These are phyloP conservation scores for Odontarrhena argentea DNA, from an alignment of 345 rosid genomes.

Conservation along the genomic window DNA sequence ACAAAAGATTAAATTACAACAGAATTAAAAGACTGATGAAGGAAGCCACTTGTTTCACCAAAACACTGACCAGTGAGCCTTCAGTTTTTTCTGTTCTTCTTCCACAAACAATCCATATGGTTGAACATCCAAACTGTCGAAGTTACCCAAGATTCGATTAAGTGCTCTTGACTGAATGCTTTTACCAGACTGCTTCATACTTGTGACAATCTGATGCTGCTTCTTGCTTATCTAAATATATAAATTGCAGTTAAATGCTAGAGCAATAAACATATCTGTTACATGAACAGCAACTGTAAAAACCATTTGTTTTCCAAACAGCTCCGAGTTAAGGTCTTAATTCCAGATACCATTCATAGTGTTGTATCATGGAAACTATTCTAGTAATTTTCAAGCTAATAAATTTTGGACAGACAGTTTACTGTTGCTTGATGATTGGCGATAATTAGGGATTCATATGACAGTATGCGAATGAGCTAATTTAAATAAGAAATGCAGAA, in stretches of 20 bases:
- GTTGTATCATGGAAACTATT: slow-evolving; percentile 6
- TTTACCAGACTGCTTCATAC: slow-evolving; percentile 84
- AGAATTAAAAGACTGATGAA: slow-evolving; percentile 27
- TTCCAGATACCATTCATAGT: slow-evolving; percentile 17
- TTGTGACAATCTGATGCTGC: slow-evolving; percentile 85
- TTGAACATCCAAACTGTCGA: slow-evolving; percentile 64
- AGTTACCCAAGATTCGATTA: slow-evolving; percentile 69
- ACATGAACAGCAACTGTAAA: slow-evolving; percentile 4
- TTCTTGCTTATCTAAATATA: slow-evolving; percentile 88
- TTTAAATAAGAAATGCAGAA: slow-evolving; percentile 25
- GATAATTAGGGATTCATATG: neutral
- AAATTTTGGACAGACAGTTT: slow-evolving; percentile 19
- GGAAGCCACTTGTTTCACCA: slow-evolving; percentile 29
- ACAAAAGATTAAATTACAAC: slow-evolving; percentile 11
- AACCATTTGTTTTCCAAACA: slow-evolving; percentile 11
- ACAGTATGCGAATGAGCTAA: slow-evolving; percentile 5
- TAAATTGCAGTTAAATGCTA: slow-evolving; percentile 34
- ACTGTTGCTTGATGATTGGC: slow-evolving; percentile 17
- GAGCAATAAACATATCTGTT: slow-evolving; percentile 26
- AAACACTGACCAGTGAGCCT: slow-evolving; percentile 73
- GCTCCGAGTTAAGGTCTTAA: slow-evolving; percentile 16
- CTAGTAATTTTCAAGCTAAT: slow-evolving; percentile 20
- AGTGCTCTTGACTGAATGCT: slow-evolving; percentile 75
- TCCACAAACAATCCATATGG: slow-evolving; percentile 88
- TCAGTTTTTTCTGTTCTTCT: slow-evolving; percentile 85